Percentiles rank a stretch among this genome's conserved stretches.
Conservation (phyloP, 805 yeast species). For the Ogataea ramenticola region DNA sequence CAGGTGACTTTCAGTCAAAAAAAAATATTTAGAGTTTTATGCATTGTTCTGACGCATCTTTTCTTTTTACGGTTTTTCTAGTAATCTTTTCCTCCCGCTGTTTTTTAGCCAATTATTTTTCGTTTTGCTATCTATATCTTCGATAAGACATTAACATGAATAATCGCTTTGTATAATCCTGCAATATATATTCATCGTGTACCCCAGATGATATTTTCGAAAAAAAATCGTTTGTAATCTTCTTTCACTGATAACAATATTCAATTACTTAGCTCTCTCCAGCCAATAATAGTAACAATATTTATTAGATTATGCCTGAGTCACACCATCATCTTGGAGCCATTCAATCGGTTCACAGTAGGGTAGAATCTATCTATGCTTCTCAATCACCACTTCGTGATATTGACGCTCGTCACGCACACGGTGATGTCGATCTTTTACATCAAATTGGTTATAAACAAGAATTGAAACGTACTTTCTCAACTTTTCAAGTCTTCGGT, state of each 20-base stretch:
- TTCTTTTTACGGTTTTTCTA: no score
- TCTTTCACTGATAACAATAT: not conserved
- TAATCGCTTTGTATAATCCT: not conserved
- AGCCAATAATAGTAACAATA: no score
- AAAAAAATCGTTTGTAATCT: not conserved
- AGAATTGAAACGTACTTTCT: slow-evolving; percentile 54
- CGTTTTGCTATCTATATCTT: no score
- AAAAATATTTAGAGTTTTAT: no score
- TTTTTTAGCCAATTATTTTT: no score
- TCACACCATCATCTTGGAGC: not conserved
- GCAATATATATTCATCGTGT: not conserved
- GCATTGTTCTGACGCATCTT: no score
- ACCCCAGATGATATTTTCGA: not conserved
- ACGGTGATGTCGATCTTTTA: slow-evolving; percentile 27
- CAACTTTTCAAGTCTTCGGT: slow-evolving; percentile 61
- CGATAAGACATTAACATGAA: no score
- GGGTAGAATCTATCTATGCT: slow-evolving; percentile 11
- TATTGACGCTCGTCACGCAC: slow-evolving; percentile 22
- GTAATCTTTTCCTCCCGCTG: no score
- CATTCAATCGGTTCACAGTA: not conserved
- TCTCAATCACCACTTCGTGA: slow-evolving; percentile 19
- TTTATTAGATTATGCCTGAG: not conserved
- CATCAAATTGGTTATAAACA: slow-evolving; percentile 65
- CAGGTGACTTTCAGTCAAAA: no score
- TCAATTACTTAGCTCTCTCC: no score